Evolutionary conservation across 192 early-diverging fungal species (phyloP), one percentile per base, ranked within the genome.

Genomic region (Coemansia sp.): DNA sequence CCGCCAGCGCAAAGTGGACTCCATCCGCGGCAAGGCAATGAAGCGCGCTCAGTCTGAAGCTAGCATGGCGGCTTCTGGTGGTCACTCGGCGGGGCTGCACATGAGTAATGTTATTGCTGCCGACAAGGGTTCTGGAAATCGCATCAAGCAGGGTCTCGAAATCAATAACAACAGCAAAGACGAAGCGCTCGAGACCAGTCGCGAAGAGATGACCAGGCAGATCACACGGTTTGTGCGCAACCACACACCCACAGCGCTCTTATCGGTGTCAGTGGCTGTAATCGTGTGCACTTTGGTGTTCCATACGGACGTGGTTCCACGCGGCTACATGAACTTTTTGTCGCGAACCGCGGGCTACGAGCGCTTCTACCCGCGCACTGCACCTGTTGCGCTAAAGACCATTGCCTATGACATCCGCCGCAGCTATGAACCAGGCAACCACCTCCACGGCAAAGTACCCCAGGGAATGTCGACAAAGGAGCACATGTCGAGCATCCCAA

Each of bases 311-410:
- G 82, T 84, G 0, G 53, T 88, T 43, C 82, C 87, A 0, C 76
- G 60, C 36, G 81, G 86, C 0, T 90, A 86, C 59, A 71, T 80
- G 57, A 72, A 64, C 38, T 84, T 88, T 40, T 57, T 88, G 56
- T 63, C 82, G 22, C 64, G 48, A 18, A 56, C 65, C 46, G 55
- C 64, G 18, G 80, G 80, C 10, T 65, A 67, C 46, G 67, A 77
- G 29, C 46, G 48, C 10, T 18, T 71, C 33, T 71, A 74, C 19
- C 67, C 74, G 19, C 24, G 35, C 17, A 44, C 55, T 17, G 55
- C 33, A 3, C 39, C 53, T 5, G 63, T 35, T 21, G 58, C 46
- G 4, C 56, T 74, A 19, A 56, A 53, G 38, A 43, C 48, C 33
- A 55, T 74, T 35, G 46, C 57, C 24, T 37, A 58, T 22, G 50